Percentiles rank a stretch among this genome's conserved stretches.
phyloP scores from a whole-genome alignment of 345 rosid species.

The Syzygium jambos region DNA sequence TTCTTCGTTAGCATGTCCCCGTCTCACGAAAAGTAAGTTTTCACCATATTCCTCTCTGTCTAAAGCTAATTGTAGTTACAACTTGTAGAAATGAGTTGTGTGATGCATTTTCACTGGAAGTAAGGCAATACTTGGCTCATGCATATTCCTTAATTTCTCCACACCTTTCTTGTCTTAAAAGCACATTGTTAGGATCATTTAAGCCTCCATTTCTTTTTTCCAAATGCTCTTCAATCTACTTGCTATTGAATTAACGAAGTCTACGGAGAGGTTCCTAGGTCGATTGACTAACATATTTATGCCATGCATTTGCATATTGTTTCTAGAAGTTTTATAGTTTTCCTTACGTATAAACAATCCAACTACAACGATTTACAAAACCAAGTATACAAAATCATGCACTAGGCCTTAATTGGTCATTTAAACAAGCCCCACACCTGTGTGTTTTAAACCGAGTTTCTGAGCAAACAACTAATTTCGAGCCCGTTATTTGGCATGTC shows the following conservation, averaged over 20 bases:
- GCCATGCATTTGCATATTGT: not conserved
- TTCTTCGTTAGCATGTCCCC: conserved; percentile 87
- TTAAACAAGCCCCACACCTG: not conserved
- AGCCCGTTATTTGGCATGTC: not conserved
- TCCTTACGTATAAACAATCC: not conserved
- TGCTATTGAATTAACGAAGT: not conserved
- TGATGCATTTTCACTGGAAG: not conserved
- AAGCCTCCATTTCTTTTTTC: not conserved
- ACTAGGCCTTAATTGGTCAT: not conserved
- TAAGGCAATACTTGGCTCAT: not conserved
- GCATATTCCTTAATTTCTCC: not conserved
- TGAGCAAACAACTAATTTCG: not conserved
- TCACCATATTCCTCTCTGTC: not conserved
- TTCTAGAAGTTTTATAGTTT: not conserved
- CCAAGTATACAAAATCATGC: not conserved
- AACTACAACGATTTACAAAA: not conserved
- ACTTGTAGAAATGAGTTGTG: not conserved
- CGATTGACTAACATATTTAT: not conserved
- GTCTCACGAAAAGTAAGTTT: conserved; percentile 59
- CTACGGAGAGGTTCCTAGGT: not conserved
- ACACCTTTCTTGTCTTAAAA: not conserved
- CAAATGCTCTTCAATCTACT: not conserved
- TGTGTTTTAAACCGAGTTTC: not conserved
- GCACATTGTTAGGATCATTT: not conserved
- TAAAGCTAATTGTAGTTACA: not conserved